Evolutionary conservation across 2,329 filamentous ascomycete genomes (phyloP), one percentile per base, ranked within the genome.

Genomic region (Fonsecaea nubica): DNA sequence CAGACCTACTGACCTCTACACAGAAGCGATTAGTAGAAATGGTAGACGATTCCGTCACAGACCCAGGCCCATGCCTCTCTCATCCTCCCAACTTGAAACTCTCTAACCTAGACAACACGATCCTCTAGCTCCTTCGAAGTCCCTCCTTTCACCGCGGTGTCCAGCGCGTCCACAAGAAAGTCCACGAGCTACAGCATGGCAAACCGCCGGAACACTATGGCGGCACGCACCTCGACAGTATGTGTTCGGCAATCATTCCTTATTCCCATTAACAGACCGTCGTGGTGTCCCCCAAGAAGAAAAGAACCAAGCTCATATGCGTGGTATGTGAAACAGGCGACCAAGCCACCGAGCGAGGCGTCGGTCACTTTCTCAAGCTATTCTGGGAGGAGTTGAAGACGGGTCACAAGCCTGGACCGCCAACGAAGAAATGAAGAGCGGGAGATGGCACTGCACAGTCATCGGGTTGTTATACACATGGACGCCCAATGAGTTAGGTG

Each of bases 361-460:
- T 76, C 15, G 76, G 72, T 30, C 73, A 76, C 48, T 80, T 81
- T 62, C 48, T 79, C 18, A 69, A 74, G 18, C 74, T 79, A 57
- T 81, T 81, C 71, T 79, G 75, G 71, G 79, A 81, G 67, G 79
- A 81, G 64, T 69, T 81, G 56, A 77, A 78, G 71, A 77, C 78
- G 54, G 79, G 80, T 55, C 72, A 79, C 48, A 80, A 78, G 63
- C 77, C 78, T 36, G 77, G 65, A 56, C 64, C 63, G 38, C 58
- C 58, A 18, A 52, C 61, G 21, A 73, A 71, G 58, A 69, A 64
- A 60, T 67, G 57, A 38, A 33, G 8, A 35, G 8, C 13, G 13
- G 7, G n/a, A 48, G n/a, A 12, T 36, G 40, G 30, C 32, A 13
- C 10, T 45, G 30, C 9, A 33, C 18, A 10, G 13, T 13, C 25